Conservation (phyloP, 345 rosid genomes). For the Firmiana major region DNA sequence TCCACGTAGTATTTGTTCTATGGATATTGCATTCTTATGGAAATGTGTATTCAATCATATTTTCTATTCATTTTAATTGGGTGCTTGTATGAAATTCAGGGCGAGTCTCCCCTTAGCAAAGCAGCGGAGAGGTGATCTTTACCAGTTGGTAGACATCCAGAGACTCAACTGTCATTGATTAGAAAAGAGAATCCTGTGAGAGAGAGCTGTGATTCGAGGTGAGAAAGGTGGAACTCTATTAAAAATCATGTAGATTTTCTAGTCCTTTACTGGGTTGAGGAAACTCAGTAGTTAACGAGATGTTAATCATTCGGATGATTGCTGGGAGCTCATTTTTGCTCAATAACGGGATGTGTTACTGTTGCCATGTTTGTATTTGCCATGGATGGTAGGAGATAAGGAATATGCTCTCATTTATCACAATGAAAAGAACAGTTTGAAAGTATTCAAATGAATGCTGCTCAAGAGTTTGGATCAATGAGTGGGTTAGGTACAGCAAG, state of each 20-base stretch:
- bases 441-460: background rate
- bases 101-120: slow-evolving; percentile 64
- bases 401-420: background rate
- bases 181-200: background rate
- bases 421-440: background rate
- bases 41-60: background rate
- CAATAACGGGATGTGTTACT: background rate
- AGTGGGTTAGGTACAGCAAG: too few species aligned
- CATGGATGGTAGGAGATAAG: too few species aligned
- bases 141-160: slow-evolving; percentile 74
- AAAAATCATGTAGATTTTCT: background rate
- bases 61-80: background rate
- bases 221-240: background rate
- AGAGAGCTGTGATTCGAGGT: background rate
- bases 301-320: background rate
- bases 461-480: background rate
- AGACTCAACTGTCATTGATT: slow-evolving; percentile 39
- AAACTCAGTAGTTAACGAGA: background rate
- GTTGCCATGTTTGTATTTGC: background rate
- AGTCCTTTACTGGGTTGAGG: background rate
- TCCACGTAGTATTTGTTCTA: background rate
- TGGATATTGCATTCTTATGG: background rate
- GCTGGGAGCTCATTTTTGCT: background rate
- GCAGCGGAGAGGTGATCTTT: slow-evolving; percentile 77
- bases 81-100: slow-evolving; percentile 33